Evolutionary conservation across 108 stramenopile species (phyloP).

Genomic region (Discostella stelligeroides): DNA sequence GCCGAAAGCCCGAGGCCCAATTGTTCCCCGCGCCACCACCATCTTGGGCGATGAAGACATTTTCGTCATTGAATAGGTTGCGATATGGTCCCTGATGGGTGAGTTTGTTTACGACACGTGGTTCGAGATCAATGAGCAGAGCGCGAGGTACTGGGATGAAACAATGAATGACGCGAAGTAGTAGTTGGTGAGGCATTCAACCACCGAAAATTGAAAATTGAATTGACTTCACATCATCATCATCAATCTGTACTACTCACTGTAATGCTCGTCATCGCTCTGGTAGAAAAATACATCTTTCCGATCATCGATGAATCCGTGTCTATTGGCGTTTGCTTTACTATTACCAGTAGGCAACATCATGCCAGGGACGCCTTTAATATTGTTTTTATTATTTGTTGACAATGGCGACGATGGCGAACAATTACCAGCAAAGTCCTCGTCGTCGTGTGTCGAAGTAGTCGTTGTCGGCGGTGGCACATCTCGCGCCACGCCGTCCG

Average conservation of each 20-base stretch:
- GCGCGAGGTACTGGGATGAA: conserved; percentile 79
- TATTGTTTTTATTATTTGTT: no score
- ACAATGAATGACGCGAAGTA: background rate
- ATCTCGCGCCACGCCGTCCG: conserved; percentile 89
- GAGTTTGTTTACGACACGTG: conserved; percentile 95
- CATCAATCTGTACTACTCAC: no score
- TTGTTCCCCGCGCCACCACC: conserved; percentile 99
- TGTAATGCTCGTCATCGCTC: conserved; percentile 78
- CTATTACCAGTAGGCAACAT: no score
- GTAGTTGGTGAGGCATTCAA: conserved; percentile 47
- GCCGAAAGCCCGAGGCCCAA: conserved; percentile 94
- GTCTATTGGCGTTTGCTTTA: background rate
- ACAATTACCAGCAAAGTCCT: no score
- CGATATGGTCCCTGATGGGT: conserved; percentile 70
- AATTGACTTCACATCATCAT: background rate
- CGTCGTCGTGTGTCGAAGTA: no score
- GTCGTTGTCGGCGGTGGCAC: conserved; percentile 23
- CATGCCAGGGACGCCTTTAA: no score
- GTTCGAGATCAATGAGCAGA: conserved; percentile 96
- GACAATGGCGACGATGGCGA: conserved; percentile 6
- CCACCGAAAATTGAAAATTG: conserved; percentile 11
- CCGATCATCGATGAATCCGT: conserved; percentile 85
- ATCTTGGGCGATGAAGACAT: conserved; percentile 92
- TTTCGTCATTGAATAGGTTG: conserved; percentile 96
- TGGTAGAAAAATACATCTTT: conserved; percentile 99